Conservation (phyloP, 257 asterid species). For the Salvia miltiorrhiza region DNA sequence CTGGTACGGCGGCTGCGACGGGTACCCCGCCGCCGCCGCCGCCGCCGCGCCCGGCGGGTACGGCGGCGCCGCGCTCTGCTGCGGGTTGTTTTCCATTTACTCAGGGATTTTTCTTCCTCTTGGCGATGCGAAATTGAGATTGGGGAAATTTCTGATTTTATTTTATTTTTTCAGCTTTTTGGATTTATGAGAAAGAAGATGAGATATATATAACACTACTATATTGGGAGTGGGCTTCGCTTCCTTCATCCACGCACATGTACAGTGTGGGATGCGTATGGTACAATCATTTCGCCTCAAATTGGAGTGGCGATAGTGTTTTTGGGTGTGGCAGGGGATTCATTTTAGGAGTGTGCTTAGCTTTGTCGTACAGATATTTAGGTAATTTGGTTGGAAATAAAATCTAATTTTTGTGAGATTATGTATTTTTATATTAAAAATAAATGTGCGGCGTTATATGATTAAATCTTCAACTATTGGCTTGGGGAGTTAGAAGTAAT, state of each 20-base stretch:
- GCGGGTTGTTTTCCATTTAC: conserved; percentile 72
- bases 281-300: not conserved
- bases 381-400: not conserved
- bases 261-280: not conserved
- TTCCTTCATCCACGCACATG: not conserved
- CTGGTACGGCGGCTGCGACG: conserved; percentile 60
- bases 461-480: not conserved
- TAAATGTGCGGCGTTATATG: not conserved
- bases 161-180: not conserved
- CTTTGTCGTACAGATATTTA: conserved; percentile 10
- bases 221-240: not conserved
- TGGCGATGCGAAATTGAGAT: conserved; percentile 4
- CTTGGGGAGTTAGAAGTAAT: not conserved
- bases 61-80: conserved; percentile 53
- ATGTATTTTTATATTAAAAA: not conserved
- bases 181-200: not conserved
- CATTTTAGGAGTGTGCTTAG: not conserved
- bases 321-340: not conserved
- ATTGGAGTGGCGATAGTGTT: conserved; percentile 18
- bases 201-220: not conserved
- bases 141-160: not conserved
- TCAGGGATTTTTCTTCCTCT: not conserved
- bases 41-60: conserved; percentile 38
- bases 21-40: conserved; percentile 31
- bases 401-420: not conserved